Base-by-base conservation (phyloP, 345 rosid genomes). In the Jatropha curcas region DNA sequence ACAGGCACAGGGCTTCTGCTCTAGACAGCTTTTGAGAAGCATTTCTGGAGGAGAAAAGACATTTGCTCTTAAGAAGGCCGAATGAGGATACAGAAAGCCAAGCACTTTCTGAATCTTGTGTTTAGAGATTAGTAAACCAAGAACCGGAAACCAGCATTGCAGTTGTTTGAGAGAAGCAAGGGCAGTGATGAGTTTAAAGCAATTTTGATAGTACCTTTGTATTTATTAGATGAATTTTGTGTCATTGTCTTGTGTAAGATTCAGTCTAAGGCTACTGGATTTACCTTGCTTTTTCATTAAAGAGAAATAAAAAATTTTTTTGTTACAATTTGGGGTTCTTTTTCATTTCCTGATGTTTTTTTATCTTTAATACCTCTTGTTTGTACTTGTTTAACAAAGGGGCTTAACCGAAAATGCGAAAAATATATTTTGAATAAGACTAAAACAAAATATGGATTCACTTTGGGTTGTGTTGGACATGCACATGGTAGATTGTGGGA, bases 1-100 rank as follows among this genome's bases (percentile, higher is more conserved):
- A 12, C 91, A 90, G 74, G 98, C 89, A 13, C 96, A 90, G 63
- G 82, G 88, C 60, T 73, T 87, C 75, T 92, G 86, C 79, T 87
- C 93, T 65, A 94, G 81, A 77, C 93, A 80, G 85, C 88, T 94
- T 60, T 70, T 88, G 79, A 88, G 88, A 72, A 88, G 79, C 84
- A 77, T 94, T 51, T 84, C 90, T 16, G 83, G 78, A n/a, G 69
- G 82, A 68, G 85, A 81, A 63, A 79, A 37, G 71, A 57, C 48
- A n/a, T 65, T 11, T 28, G 82, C 46, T 41, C 27, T 12, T 20
- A 74, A 74, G 58, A 70, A 83, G 83, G 45, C 22, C 0, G 77
- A 80, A 31, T 79, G 68, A 82, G 25, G 46, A 53, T 57, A 34
- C 2, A n/a, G 22, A 4, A n/a, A 28, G n/a, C 33, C 48, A 14